Evolutionary conservation across 106 monocot genomes (phyloP).

Genomic region (Allium cepa): DNA sequence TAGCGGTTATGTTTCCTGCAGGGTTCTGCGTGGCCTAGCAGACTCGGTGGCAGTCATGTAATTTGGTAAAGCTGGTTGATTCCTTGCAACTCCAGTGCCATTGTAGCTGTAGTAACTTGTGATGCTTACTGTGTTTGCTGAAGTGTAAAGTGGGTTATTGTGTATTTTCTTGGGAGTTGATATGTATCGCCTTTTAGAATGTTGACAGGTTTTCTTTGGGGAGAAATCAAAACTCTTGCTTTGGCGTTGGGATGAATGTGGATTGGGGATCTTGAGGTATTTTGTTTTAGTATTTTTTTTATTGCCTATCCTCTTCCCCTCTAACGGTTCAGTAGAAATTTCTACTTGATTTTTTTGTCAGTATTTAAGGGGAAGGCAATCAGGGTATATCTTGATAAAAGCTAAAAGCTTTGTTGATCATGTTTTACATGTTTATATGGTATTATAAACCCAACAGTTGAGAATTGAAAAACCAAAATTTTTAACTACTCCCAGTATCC

Average conservation of each 20-base stretch:
- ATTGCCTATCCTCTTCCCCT: constrained; percentile 25
- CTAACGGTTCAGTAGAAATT: constrained; percentile 39
- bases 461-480: too few relatives aligned
- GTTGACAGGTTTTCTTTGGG: constrained; percentile 64
- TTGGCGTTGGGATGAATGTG: constrained; percentile 39
- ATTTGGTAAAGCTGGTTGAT: constrained; percentile 40
- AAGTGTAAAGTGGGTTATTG: constrained; percentile 30
- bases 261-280: constrained; percentile 54
- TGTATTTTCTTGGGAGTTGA: too few relatives aligned
- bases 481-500: too few relatives aligned
- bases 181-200: constrained; percentile 69
- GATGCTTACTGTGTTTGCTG: constrained; percentile 10
- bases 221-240: constrained; percentile 50
- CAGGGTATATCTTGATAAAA: too few relatives aligned
- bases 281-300: constrained; percentile 64
- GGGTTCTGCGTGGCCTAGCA: constrained; percentile 85
- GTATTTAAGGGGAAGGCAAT: too few relatives aligned
- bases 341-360: constrained; percentile 38
- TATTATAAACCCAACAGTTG: too few relatives aligned
- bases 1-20: neutral
- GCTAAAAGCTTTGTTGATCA: too few relatives aligned
- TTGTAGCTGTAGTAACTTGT: constrained; percentile 7
- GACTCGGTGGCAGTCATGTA: constrained; percentile 99
- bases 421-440: too few relatives aligned
- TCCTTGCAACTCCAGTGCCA: constrained; percentile 8